Base-by-base conservation (phyloP, 1,139 yeast species). In the Taphrina populina region DNA sequence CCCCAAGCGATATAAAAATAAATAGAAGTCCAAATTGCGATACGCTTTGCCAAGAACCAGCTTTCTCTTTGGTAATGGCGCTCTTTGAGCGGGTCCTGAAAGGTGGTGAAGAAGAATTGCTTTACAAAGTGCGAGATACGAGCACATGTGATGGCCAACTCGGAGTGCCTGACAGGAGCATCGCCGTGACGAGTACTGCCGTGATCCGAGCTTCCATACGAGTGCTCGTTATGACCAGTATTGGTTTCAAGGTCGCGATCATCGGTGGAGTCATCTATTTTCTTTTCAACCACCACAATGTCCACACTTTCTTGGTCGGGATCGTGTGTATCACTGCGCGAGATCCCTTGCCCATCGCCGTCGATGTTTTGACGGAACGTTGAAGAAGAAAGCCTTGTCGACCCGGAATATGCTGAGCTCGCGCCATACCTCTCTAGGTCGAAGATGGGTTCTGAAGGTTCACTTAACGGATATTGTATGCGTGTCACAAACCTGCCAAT, bases 31-130 rank as follows among this genome's bases (percentile, higher is more conserved):
- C 27, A 40, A 13, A 52, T 32, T 7, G 56, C 49, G 10, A 41
- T 52, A 4, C 49, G 27, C 43, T 52, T 52, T 20, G 49, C 34
- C 15, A 43, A 13, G 8, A 34, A 41, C 56, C 56, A 52, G 19
- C 36, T 34, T 30, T 52, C 56, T 36, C 27, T 43, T 21, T 29
- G 43, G 23, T 41, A 52, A 8, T 52, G 49, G 23, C 56, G 49
- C 23, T 52, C 56, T 36, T 52, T 52, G 15, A 20, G 49, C 17
- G 56, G 56, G n/a, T 52, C 56, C 13, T 41, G 49, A 24, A 41
- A 52, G 2, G 39, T 20, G 35, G 41, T 20, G 30, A 20, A 39
- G 43, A 52, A 52, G 29, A 52, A 52, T 4, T 34, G 49, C 7
- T 33, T 21, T 3, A 43, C 29, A 20, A 24, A 43, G 26, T 15